These are phyloP conservation scores for Chaetomium fimeti DNA, from an alignment of 495 filamentous ascomycete species.

Conservation along the genomic window DNA sequence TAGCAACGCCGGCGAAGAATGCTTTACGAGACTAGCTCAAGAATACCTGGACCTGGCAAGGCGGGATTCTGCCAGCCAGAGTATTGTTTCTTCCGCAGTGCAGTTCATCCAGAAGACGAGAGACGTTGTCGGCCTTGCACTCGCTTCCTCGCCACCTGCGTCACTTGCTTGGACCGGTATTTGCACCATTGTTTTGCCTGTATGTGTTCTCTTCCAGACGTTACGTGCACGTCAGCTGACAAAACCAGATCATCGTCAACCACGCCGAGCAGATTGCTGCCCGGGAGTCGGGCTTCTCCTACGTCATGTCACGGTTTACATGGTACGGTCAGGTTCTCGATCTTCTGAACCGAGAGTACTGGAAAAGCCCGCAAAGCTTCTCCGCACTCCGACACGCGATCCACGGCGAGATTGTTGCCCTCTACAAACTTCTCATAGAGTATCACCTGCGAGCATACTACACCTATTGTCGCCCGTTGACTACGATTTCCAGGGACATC, in stretches of 20 bases:
- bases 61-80: conserved; percentile 9
- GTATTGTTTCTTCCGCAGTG: conserved; percentile 22
- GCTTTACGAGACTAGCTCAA: conserved; percentile 20
- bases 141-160: conserved; percentile 20
- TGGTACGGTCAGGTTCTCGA: too few relatives aligned
- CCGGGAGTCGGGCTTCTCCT: too few relatives aligned
- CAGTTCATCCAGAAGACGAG: conserved; percentile 25
- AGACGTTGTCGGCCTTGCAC: conserved; percentile 13
- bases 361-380: too few relatives aligned
- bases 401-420: too few relatives aligned
- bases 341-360: too few relatives aligned
- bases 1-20: background rate
- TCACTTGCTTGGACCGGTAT: conserved; percentile 28
- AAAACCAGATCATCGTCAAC: too few relatives aligned
- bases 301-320: too few relatives aligned
- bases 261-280: too few relatives aligned
- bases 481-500: conserved; percentile 20
- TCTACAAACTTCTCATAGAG: too few relatives aligned
- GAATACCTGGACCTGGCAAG: conserved; percentile 17
- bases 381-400: too few relatives aligned
- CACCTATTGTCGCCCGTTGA: conserved; percentile 24
- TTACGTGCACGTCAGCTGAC: too few relatives aligned
- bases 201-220: too few relatives aligned
- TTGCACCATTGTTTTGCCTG: conserved; percentile 7
- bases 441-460: conserved; percentile 18